Base-by-base conservation (phyloP, 2,329 filamentous ascomycete genomes). In the Monascus ruber region DNA sequence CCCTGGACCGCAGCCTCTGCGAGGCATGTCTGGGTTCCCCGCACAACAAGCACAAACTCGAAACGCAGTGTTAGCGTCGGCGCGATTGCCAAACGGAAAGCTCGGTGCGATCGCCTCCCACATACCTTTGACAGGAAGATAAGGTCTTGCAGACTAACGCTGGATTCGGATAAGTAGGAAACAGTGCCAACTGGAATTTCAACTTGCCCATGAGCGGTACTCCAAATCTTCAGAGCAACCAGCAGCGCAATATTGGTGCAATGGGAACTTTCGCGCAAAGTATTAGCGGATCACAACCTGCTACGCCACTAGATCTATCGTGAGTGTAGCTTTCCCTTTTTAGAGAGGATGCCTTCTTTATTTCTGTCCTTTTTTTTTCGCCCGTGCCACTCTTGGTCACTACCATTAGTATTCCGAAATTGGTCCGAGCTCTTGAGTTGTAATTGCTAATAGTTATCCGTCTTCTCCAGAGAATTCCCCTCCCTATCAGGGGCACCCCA, bases 401-500 rank as follows among this genome's bases (percentile, higher is more conserved):
- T 17, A 3, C 17, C 17, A 17, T 17, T 17, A n/a, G 17, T 31
- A 31, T 31, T 33, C 32, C 10, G 6, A n/a, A 33, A 9, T 33
- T 6, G 10, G 17, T 17, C n/a, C 11, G 10, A 17, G 17, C 6
- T 8, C 11, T 6, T 6, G 17, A 24, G 10, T 24, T 33, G 6
- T 3, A 17, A 6, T 33, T 24, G 35, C 42, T 47, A 32, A 45
- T 34, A 35, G 38, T 7, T n/a, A 29, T 29, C 42, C 33, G 40
- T 41, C 40, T 41, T 41, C 40, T 41, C 34, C 41, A 80, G 76
- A 53, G 76, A 80, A 53, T 80, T 80, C 41, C 76, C 76, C 35
- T 76, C 73, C 7, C 60, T 80, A 49, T 77, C 74, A 34, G 72
- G 73, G 41, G 68, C 70, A 11, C 67, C 74, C 27, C 73, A 76